Base-by-base conservation (phyloP, 108 stramenopile genomes). In the Skeletonema costatum region DNA sequence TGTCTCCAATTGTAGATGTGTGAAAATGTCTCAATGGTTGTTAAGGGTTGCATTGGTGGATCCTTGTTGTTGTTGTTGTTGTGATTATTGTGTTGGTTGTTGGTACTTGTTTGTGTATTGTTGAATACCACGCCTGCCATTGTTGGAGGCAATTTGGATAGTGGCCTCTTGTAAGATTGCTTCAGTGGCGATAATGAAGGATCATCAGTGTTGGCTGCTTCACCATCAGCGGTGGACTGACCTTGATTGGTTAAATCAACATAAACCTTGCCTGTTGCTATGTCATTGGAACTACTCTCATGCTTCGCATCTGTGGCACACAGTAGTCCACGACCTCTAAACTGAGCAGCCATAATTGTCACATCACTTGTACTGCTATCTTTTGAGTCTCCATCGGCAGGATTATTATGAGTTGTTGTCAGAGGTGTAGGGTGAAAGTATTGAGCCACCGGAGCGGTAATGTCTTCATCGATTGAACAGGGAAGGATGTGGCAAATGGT, bases 401-500 rank as follows among this genome's bases (percentile, higher is more conserved):
- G 25, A 31, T 33, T 7, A 39, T 63, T 21, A 41, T 0, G 35
- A 48, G 25, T 62, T 38, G 32, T 19, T 1, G 25, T 32, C 29
- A 75, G 32, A 13, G 68, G 58, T 17, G 71, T 76, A 5, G 82
- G 82, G 44, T 76, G 82, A 68, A 82, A 82, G 41, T 82, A 82
- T 64, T 71, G 70, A 8, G 71, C 67, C 1, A 66, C 65, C 13
- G 74, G 82, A 14, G 82, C 82, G 32, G 71, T 76, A 0, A 56
- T 38, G 32, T 82, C 75, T 30, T 73, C 33, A 32, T 82, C 74
- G 25, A 82, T 76, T 36, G 75, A 76, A 61, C 82, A 82, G 42
- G 82, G 82, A 13, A 82, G 60, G 60, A 82, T 69, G 67, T 82
- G 82, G 71, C 82, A 82, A 29, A 68, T 68, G 50, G 2, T 70